Evolutionary conservation across 1,284 basidiomycete species (phyloP).

Genomic region (Tylopilus sp.): DNA sequence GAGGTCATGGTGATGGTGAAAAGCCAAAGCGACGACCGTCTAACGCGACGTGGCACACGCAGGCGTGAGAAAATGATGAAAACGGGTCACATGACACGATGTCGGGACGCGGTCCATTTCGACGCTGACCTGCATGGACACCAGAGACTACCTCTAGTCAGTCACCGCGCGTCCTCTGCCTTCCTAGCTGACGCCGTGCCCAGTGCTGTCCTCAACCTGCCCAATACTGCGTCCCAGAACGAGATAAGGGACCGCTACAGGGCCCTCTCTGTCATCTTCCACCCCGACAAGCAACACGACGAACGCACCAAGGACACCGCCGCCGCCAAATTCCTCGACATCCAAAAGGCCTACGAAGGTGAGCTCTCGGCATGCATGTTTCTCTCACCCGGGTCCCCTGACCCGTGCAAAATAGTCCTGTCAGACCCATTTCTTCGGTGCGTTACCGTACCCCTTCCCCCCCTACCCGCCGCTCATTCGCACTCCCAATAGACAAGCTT

Average conservation of each 20-base stretch:
- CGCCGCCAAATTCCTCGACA: conserved; percentile 62
- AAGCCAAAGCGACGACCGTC: neutral
- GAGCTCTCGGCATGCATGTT: conserved; percentile 13
- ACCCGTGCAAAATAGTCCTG: conserved; percentile 47
- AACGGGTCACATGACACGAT: conserved; percentile 22
- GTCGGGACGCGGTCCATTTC: neutral
- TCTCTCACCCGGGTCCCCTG: conserved; percentile 9
- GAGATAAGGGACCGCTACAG: conserved; percentile 74
- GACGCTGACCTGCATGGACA: conserved; percentile 5
- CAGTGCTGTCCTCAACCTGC: conserved; percentile 65
- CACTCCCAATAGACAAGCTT: conserved; percentile 54
- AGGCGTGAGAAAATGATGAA: conserved; percentile 4
- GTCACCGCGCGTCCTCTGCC: neutral
- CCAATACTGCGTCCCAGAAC: conserved; percentile 55
- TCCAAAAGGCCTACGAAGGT: conserved; percentile 80
- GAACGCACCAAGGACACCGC: conserved; percentile 56
- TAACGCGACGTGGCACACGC: conserved; percentile 7
- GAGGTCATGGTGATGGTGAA: conserved; percentile 59
- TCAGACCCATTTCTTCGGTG: conserved; percentile 73
- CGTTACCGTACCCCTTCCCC: conserved; percentile 17
- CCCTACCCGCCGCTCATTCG: conserved; percentile 12
- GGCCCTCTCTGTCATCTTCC: conserved; percentile 72
- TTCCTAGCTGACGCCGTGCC: neutral
- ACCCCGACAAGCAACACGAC: conserved; percentile 80
- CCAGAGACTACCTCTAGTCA: conserved; percentile 25